Percentiles rank a stretch among this genome's conserved stretches.
phyloP scores from a whole-genome alignment of 352 stramenopile species.

The Pythium folliculosum region DNA sequence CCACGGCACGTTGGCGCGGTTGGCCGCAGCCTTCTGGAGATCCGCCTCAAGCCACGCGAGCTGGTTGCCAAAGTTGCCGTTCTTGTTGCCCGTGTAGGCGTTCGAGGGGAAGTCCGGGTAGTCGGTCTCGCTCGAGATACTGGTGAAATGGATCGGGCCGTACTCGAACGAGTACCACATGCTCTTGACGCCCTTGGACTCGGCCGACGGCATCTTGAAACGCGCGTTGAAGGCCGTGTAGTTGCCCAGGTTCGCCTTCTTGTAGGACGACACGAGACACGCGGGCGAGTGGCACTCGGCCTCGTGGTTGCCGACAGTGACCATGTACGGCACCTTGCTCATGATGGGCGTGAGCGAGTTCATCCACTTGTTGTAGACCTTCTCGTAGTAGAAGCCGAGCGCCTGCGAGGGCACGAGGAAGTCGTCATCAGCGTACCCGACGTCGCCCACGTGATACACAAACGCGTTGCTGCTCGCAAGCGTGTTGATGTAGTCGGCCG shows the following conservation, averaged over 20 bases:
- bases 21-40: conserved; percentile 44
- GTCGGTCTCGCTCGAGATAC: conserved; percentile 80
- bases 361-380: conserved; percentile 88
- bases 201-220: conserved; percentile 83
- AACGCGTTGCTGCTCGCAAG: conserved; percentile 42
- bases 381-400: conserved; percentile 82
- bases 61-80: conserved; percentile 55
- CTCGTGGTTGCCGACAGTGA: conserved; percentile 86
- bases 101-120: conserved; percentile 34
- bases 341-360: conserved; percentile 55
- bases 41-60: conserved; percentile 53
- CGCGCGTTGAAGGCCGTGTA: conserved; percentile 85
- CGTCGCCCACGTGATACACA: conserved; percentile 79
- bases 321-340: conserved; percentile 78
- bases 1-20: conserved; percentile 49
- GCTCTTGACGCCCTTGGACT: conserved; percentile 58
- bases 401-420: conserved; percentile 23
- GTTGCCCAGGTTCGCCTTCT: conserved; percentile 65
- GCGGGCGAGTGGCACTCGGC: conserved; percentile 78
- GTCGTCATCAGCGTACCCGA: conserved; percentile 50
- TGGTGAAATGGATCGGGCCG: conserved; percentile 78
- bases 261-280: conserved; percentile 52
- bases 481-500: conserved; percentile 43
- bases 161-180: conserved; percentile 92
- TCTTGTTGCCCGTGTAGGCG: conserved; percentile 32